Conservation (phyloP, 371 early-diverging fungal species). For the Blakeslea trispora region DNA sequence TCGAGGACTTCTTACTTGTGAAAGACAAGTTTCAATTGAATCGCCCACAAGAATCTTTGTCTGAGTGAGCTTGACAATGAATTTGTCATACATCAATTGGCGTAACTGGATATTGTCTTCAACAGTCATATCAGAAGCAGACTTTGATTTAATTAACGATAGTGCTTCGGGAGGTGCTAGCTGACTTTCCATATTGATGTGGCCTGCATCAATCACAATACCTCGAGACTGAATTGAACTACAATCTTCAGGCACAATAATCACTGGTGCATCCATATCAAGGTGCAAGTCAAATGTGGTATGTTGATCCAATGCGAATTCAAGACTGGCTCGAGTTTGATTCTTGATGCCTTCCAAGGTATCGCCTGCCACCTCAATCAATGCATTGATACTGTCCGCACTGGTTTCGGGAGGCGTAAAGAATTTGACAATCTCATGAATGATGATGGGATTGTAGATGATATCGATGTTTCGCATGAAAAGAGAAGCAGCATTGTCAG, state of each 20-base stretch:
- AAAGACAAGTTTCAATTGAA: slow-evolving; percentile 74
- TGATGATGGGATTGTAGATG: slow-evolving; percentile 81
- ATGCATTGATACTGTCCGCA: slow-evolving; percentile 71
- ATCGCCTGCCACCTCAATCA: slow-evolving; percentile 84
- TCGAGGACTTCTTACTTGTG: slow-evolving; percentile 56
- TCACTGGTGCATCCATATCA: slow-evolving; percentile 96
- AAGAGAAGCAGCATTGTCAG: slow-evolving; percentile 83
- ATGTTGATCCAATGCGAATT: slow-evolving; percentile 88
- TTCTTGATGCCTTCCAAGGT: slow-evolving; percentile 88
- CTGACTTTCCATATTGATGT: slow-evolving; percentile 84
- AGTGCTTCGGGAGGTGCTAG: slow-evolving; percentile 73
- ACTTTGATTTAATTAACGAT: slow-evolving; percentile 68
- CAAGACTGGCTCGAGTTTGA: slow-evolving; percentile 87
- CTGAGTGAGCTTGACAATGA: slow-evolving; percentile 78
- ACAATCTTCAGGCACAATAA: slow-evolving; percentile 91
- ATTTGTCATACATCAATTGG: slow-evolving; percentile 90
- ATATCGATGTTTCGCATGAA: slow-evolving; percentile 91
- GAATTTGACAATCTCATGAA: slow-evolving; percentile 77
- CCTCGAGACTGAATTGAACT: slow-evolving; percentile 65
- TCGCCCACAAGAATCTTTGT: slow-evolving; percentile 85
- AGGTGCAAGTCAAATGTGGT: slow-evolving; percentile 87
- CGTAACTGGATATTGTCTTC: slow-evolving; percentile 73
- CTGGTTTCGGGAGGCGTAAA: slow-evolving; percentile 85
- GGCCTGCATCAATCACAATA: slow-evolving; percentile 92
- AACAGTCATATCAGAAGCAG: slow-evolving; percentile 59